phyloP scores from a whole-genome alignment of 805 yeast genomes.

The Blastobotrys chiropterorum region DNA sequence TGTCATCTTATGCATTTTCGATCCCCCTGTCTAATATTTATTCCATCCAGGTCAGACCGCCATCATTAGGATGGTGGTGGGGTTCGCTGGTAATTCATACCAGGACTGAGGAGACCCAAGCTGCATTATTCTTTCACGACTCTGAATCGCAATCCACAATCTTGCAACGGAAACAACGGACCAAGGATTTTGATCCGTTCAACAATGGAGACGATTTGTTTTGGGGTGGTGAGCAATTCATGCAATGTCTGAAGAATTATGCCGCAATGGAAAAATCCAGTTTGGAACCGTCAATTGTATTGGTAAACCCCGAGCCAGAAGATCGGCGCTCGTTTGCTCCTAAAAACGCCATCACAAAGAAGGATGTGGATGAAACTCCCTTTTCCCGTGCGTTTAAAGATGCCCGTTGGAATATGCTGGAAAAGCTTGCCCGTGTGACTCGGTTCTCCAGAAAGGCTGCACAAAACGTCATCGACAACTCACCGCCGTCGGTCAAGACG shows the following conservation, averaged over 20 bases:
- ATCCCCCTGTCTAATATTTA: slow-evolving; percentile 54
- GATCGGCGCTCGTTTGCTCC: slow-evolving; percentile 59
- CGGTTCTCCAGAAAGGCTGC: slow-evolving; percentile 57
- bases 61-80: slow-evolving; percentile 84
- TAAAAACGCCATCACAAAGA: slow-evolving; percentile 32
- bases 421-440: slow-evolving; percentile 75
- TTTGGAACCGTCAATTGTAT: slow-evolving; percentile 62
- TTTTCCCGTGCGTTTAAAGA: slow-evolving; percentile 49
- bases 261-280: slow-evolving; percentile 64
- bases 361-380: slow-evolving; percentile 23
- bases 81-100: slow-evolving; percentile 80
- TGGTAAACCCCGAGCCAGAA: slow-evolving; percentile 70
- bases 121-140: slow-evolving; percentile 89
- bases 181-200: slow-evolving; percentile 70
- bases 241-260: slow-evolving; percentile 46
- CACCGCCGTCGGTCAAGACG: slow-evolving; percentile 52
- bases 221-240: slow-evolving; percentile 90
- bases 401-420: slow-evolving; percentile 83
- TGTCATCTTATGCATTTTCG: slow-evolving; percentile 64
- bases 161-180: slow-evolving; percentile 51
- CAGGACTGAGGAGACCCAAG: slow-evolving; percentile 53
- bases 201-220: slow-evolving; percentile 45
- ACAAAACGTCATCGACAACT: slow-evolving; percentile 49
- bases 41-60: slow-evolving; percentile 78
- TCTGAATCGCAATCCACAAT: slow-evolving; percentile 73